Base-by-base conservation (phyloP, 23 red algal genomes). In the Gracilaria domingensis region DNA sequence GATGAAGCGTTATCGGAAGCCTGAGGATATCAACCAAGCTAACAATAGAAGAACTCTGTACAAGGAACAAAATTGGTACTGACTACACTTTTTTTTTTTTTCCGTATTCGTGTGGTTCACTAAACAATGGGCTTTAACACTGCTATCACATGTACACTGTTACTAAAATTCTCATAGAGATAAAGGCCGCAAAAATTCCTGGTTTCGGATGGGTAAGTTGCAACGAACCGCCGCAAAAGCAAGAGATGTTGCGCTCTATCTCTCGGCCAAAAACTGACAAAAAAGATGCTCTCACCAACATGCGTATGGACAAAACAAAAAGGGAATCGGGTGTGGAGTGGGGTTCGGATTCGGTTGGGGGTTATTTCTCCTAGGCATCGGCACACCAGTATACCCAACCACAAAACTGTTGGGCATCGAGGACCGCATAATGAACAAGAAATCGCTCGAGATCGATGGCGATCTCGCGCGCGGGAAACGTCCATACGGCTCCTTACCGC, bases 271-370 rank as follows among this genome's bases (percentile, higher is more conserved):
- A 67, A 67, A 29, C 72, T 77, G 42, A 77, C 72, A 77, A 40
- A 14, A n/a, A 75, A 75, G n/a, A 39, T 11, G 4, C 35, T 71
- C 35, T 24, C 34, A 44, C 20, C 45, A 29, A 6, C 25, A 8
- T 9, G 32, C 4, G 42, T 12, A 3, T 9, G 39, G n/a, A 30
- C 8, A 2, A 18, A 17, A 37, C 26, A 66, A 55, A 85, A 34
- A 85, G 81, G 81, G 81, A 36, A 39, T 65, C 11, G 81, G 81
- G 24, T 85, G 81, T 29, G 81, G 81, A 23, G 55, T 85, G 30
- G 81, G 81, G 13, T 85, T 85, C 32, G 81, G 81, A 4, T 85
- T 85, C 25, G 81, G 81, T 6, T 85, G 81, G 81, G 81, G 81
- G 42, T 25, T 85, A 2, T 85, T 85, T 40, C 57, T 85, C 21